A percentile compares a stretch with the other conserved stretches of the same genome.
These are phyloP conservation scores for Fraxinus cuspidata DNA, from an alignment of 257 asterid genomes.

Conservation along the genomic window DNA sequence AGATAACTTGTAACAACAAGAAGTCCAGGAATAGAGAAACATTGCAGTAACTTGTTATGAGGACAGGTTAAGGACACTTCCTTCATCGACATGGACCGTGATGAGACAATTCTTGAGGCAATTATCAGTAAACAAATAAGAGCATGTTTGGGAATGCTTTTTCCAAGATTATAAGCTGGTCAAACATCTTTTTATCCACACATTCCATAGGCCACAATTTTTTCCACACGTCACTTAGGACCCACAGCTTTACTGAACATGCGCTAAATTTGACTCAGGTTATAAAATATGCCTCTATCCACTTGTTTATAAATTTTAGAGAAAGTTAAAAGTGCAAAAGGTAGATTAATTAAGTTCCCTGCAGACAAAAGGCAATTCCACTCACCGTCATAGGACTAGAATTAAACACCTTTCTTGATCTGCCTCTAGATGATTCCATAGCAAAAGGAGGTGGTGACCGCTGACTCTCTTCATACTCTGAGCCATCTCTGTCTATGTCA, in stretches of 20 bases:
- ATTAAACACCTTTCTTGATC: conserved; percentile 62
- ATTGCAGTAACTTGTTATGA: neutral
- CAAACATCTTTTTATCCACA: too few species aligned
- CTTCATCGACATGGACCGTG: conserved; percentile 14
- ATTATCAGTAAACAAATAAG: conserved; percentile 14
- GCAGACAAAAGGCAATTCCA: conserved; percentile 24
- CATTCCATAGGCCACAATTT: too few species aligned
- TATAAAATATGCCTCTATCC: neutral
- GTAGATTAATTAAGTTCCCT: conserved; percentile 9
- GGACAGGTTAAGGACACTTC: neutral
- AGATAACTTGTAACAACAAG: neutral
- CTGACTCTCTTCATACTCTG: conserved; percentile 63
- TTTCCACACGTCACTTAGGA: too few species aligned
- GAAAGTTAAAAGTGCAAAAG: neutral
- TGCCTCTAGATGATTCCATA: conserved; percentile 70
- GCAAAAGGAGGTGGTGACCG: conserved; percentile 70
- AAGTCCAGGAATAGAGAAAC: neutral
- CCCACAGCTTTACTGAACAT: too few species aligned
- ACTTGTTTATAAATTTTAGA: neutral
- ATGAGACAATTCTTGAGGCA: neutral
- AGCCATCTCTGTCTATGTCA: conserved; percentile 62
- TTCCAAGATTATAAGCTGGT: too few species aligned
- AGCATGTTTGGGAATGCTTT: too few species aligned
- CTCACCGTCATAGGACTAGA: conserved; percentile 70
- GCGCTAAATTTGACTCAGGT: neutral